Evolutionary conservation across 257 asterid species (phyloP), one percentile per base, ranked within the genome.

Genomic region (Solanum neorickii): DNA sequence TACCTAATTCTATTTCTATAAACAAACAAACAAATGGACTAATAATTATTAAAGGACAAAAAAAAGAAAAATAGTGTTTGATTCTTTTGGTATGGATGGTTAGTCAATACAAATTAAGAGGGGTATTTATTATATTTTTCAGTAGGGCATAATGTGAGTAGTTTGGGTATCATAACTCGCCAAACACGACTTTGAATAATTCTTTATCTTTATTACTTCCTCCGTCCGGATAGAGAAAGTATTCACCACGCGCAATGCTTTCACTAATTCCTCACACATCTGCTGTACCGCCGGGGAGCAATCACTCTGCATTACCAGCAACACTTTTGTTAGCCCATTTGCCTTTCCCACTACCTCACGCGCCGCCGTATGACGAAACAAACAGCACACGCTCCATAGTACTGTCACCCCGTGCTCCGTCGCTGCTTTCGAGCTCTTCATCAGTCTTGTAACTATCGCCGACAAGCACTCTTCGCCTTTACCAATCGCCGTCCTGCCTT

Each of bases 231-330:
- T 5, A 4, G 35, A 33, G 35, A 33, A 4, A 33, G 35, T 33
- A 44, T 78, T 94, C 11, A 83, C 93, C 93, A 80, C 44, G 62
- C 95, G 87, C 90, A 96, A 86, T 7, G 93, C 95, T 88, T 95
- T 96, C 95, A 96, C 98, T 92, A 96, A 87, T n/a, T 96, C 98
- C 2, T 92, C 89, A 87, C 99, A 96, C 98, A 95, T 94, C 83
- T 92, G 91, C 91, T 88, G 89, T 35, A 93, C 92, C 75, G 84
- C 88, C 5, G 91, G 86, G 1, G 95, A 83, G 69, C 98, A 96
- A 21, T 87, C 91, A 86, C 99, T 96, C 92, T 95, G 99, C 99
- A 96, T 96, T 85, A 96, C 99, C 68, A 96, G 73, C 86, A 96
- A 91, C 62, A 96, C 96, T 92, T 94, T 95, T 12, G 95, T 96